These are phyloP conservation scores for Gossypioides kirkii DNA, from an alignment of 345 rosid genomes.

Conservation along the genomic window DNA sequence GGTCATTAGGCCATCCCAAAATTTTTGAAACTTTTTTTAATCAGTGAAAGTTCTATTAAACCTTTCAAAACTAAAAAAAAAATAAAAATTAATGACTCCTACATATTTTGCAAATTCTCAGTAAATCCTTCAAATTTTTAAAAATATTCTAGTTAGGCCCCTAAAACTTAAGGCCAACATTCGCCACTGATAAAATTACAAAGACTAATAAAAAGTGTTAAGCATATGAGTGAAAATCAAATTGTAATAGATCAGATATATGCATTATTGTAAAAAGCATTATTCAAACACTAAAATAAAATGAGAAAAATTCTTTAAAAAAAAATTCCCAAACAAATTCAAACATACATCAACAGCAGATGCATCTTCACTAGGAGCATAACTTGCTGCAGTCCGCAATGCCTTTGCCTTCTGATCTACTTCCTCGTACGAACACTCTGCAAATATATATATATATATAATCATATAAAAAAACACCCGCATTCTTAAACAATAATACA, in stretches of 20 bases:
- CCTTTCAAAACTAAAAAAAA: too few species aligned
- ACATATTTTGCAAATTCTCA: too few species aligned
- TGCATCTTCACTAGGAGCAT: slow-evolving; percentile 31
- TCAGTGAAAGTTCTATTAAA: too few species aligned
- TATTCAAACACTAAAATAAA: background rate
- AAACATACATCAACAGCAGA: slow-evolving; percentile 52
- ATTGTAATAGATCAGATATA: background rate
- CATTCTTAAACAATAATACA: background rate
- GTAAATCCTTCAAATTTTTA: too few species aligned
- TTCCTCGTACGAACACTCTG: slow-evolving; percentile 70
- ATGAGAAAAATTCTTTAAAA: background rate
- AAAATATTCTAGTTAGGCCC: too few species aligned
- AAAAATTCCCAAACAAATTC: background rate
- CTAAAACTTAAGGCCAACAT: too few species aligned
- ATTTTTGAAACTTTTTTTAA: too few species aligned
- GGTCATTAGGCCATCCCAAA: too few species aligned
- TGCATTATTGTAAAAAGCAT: background rate
- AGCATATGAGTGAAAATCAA: background rate
- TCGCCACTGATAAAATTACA: too few species aligned
- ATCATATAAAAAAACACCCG: background rate
- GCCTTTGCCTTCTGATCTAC: slow-evolving; percentile 65
- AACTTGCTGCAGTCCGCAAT: slow-evolving; percentile 49
- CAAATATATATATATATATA: slow-evolving; percentile 6
- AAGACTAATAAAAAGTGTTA: too few species aligned
- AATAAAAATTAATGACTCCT: too few species aligned